Base-by-base conservation (phyloP, 31 red algal genomes). In the Asparagopsis taxiformis region DNA sequence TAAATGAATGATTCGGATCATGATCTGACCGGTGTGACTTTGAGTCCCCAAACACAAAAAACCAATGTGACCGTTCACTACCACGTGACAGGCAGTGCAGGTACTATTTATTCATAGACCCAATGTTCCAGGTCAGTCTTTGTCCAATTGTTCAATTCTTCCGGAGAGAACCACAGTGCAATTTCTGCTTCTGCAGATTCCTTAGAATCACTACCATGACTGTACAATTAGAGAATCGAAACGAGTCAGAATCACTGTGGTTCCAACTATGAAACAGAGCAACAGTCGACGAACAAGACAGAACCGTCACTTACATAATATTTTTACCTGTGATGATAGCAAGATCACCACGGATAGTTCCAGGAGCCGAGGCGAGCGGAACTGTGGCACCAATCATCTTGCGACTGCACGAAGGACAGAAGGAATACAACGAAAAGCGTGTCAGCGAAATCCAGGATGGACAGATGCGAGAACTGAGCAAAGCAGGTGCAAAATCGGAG, bases 301-400 rank as follows among this genome's bases (percentile, higher is more conserved):
- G 31, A 34, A 19, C 19, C 3, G n/a, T 49, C 34, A 69, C 77
- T 13, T 69, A 70, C 58, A 94, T 91, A 31, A 99, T 87, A 55
- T 88, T 94, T 48, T 80, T 84, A 10, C 90, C 79, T 26, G 92
- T 84, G 23, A 94, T 92, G 23, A 99, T 76, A 34, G 77, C 75
- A 28, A 87, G 85, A 76, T 88, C 91, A 29, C 96, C 96, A 8
- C 96, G 85, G 66, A 99, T 99, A 3, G 96, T 99, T n/a, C 96
- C 91, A 9, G 91, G 91, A 3, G 68, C 87, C 21, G 90, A 86
- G 15, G 93, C 91, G n/a, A 93, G 76, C 43, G 96, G 96, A 51
- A 89, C 94, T 24, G 96, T 99, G 29, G 91, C 92, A 22, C 96
- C 96, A 52, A 99, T 85, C 90, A 99, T 93, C 67, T 82, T 94